Conservation (phyloP, 2,329 filamentous ascomycete genomes). For the Paecilomyces variotii region DNA sequence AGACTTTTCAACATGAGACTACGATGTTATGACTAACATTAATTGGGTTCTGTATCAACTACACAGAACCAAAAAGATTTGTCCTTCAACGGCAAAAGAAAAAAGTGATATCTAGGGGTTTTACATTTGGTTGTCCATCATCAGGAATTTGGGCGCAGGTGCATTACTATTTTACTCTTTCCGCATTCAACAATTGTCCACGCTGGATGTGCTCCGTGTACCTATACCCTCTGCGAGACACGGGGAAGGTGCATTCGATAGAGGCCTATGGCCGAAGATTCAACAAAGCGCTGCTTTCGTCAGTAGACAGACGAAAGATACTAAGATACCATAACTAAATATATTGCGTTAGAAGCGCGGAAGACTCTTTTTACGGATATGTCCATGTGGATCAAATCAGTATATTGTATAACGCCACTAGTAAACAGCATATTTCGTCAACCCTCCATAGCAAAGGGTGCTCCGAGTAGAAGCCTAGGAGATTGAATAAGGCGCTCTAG, state of each 20-base stretch:
- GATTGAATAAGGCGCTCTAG: not conserved
- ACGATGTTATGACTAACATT: slow-evolving; percentile 51
- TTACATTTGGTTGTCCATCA: slow-evolving; percentile 12
- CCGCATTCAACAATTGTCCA: slow-evolving; percentile 67
- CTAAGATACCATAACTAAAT: not conserved
- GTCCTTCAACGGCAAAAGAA: slow-evolving; percentile 55
- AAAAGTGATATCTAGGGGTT: slow-evolving; percentile 29
- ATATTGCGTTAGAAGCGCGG: not conserved
- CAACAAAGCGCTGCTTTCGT: not conserved
- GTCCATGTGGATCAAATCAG: not conserved
- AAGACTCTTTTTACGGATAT: not conserved
- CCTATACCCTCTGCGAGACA: not conserved
- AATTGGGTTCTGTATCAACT: slow-evolving; percentile 30
- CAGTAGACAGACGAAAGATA: not conserved
- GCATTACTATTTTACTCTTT: not conserved
- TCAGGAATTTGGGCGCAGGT: not conserved
- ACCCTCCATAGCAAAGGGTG: no score
- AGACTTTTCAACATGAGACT: slow-evolving; percentile 50
- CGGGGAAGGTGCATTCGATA: not conserved
- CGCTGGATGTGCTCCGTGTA: slow-evolving; percentile 75
- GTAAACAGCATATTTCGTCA: no score
- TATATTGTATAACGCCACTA: not conserved
- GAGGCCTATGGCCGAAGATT: not conserved
- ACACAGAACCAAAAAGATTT: slow-evolving; percentile 41
- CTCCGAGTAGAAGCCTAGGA: not conserved